A percentile compares a stretch with the other conserved stretches of the same genome.
Evolutionary conservation across 2,329 filamentous ascomycete genomes (phyloP).

Genomic region (Stenocarpella maydis): DNA sequence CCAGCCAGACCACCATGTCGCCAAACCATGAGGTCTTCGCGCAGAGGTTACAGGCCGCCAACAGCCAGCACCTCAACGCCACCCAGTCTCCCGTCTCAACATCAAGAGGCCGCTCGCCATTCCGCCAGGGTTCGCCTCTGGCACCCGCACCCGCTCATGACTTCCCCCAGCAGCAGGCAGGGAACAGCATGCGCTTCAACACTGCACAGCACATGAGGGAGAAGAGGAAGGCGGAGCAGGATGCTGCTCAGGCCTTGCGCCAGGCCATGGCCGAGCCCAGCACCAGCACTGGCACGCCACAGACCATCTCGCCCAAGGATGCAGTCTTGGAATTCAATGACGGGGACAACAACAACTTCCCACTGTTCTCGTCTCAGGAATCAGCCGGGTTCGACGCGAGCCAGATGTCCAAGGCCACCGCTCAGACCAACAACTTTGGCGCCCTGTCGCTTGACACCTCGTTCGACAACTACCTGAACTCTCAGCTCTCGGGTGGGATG

Average conservation of each 20-base stretch:
- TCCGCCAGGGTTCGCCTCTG: slow-evolving; percentile 74
- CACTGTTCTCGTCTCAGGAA: slow-evolving; percentile 74
- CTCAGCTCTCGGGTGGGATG: slow-evolving; percentile 47
- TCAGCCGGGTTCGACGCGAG: slow-evolving; percentile 53
- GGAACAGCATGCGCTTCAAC: slow-evolving; percentile 32
- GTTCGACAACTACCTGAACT: slow-evolving; percentile 45
- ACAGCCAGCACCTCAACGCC: slow-evolving; percentile 74
- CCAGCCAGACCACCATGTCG: slow-evolving; percentile 57
- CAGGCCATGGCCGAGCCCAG: slow-evolving; percentile 50
- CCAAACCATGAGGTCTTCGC: slow-evolving; percentile 70
- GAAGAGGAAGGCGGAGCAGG: slow-evolving; percentile 67
- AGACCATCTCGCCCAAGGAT: slow-evolving; percentile 95
- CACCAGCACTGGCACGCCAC: slow-evolving; percentile 62
- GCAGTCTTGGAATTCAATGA: slow-evolving; percentile 87
- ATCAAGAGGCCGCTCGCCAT: slow-evolving; percentile 79
- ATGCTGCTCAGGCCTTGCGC: slow-evolving; percentile 54
- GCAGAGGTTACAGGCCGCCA: slow-evolving; percentile 80
- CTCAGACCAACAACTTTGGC: slow-evolving; percentile 39
- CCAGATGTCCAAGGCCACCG: slow-evolving; percentile 47
- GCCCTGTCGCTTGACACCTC: slow-evolving; percentile 37
- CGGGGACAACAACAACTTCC: slow-evolving; percentile 71
- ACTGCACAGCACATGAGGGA: slow-evolving; percentile 55
- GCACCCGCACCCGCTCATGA: slow-evolving; percentile 58
- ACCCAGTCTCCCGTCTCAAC: slow-evolving; percentile 58
- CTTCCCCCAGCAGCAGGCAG: slow-evolving; percentile 42